Percentiles rank a stretch among this genome's conserved stretches.
Conservation (phyloP, 2,329 filamentous ascomycete genomes). For the Aspergillus pseudoglaucus region DNA sequence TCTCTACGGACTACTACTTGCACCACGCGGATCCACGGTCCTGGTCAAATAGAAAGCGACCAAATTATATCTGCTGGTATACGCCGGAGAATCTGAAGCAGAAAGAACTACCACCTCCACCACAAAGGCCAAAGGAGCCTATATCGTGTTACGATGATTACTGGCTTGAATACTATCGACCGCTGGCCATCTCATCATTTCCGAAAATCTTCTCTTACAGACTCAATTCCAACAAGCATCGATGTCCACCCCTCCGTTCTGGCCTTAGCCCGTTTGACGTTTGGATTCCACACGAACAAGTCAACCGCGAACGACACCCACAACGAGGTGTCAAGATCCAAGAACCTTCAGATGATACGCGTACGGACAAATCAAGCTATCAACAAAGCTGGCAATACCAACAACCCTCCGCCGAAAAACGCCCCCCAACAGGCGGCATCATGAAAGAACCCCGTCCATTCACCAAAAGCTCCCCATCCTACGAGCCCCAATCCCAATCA, state of each 20-base stretch:
- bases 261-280: constrained; percentile 80
- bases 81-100: constrained; percentile 65
- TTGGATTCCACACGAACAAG: constrained; percentile 52
- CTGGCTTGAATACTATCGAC: constrained; percentile 95
- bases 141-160: constrained; percentile 73
- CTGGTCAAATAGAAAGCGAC: constrained; percentile 57
- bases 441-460: constrained; percentile 47
- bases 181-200: constrained; percentile 78
- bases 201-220: constrained; percentile 88
- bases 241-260: constrained; percentile 67
- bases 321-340: constrained; percentile 59
- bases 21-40: constrained; percentile 78
- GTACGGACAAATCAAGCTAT: constrained; percentile 30
- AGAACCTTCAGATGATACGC: constrained; percentile 48
- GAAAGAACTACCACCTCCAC: constrained; percentile 49
- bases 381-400: constrained; percentile 27
- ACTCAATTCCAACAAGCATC: constrained; percentile 74
- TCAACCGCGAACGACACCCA: constrained; percentile 51
- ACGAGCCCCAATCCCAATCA: constrained; percentile 15
- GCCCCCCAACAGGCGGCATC: constrained; percentile 41
- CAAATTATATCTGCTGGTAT: constrained; percentile 86
- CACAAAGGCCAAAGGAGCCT: constrained; percentile 23
- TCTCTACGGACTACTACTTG: constrained; percentile 90
- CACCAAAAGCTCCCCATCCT: constrained; percentile 7
- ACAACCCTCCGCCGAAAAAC: constrained; percentile 28